Percentiles rank a stretch among this genome's conserved stretches.
These are phyloP conservation scores for Ustilago nuda DNA, from an alignment of 1,284 basidiomycete genomes.

Conservation along the genomic window DNA sequence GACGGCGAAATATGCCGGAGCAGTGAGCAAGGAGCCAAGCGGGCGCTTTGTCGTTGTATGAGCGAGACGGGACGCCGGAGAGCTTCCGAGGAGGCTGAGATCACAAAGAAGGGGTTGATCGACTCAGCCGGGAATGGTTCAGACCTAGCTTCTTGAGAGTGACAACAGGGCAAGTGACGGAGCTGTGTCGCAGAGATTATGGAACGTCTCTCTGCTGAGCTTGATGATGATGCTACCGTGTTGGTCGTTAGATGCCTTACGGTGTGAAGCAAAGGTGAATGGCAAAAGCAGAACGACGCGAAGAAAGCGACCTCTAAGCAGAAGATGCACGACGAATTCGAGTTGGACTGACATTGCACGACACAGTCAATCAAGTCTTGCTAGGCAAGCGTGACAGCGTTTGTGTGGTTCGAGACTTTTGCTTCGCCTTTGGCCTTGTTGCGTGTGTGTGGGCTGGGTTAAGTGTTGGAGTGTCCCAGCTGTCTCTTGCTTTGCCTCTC, in stretches of 20 bases:
- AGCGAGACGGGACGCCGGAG: neutral
- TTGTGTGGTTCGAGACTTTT: constrained; percentile 23
- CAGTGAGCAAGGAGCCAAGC: neutral
- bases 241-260: neutral
- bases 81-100: neutral
- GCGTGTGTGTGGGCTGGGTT: constrained; percentile 3
- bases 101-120: neutral
- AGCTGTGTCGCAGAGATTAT: neutral
- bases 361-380: neutral
- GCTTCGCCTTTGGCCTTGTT: neutral
- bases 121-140: neutral
- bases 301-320: constrained; percentile 16
- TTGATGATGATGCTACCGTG: neutral
- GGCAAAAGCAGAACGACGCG: neutral
- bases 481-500: neutral
- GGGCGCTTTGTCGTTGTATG: neutral
- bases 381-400: constrained; percentile 9
- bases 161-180: neutral
- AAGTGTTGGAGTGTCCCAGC: constrained; percentile 5
- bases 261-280: neutral
- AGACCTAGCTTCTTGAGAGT: neutral
- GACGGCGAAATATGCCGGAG: neutral
- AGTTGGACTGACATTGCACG: constrained; percentile 5
- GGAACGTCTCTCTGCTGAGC: neutral
- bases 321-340: constrained; percentile 22